Base-by-base conservation (phyloP, 176 grass and related monocot genomes). In the Eragrostis curvula region DNA sequence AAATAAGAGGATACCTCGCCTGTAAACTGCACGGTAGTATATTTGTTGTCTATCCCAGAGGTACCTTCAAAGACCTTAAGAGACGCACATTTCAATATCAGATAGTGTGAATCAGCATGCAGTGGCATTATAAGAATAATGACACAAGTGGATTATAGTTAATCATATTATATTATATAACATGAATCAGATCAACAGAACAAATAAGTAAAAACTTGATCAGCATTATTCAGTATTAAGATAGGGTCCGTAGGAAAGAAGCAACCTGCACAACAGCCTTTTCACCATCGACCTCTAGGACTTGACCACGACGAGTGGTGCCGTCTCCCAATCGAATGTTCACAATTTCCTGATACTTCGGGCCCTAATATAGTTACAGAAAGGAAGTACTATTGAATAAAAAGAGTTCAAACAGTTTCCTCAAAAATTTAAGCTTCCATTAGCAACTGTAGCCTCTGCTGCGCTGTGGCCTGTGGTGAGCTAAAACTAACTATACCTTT, bases 301-400 rank as follows among this genome's bases (percentile, higher is more conserved):
- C 96, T 86, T 99, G 96, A 84, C 96, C 96, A 92, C 93, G 96
- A 53, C 96, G 89, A 60, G 83, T 99, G 62, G 85, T 91, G 30
- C 96, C 96, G 92, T 99, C 96, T 90, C 96, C 96, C 44, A 99
- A 75, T 29, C 91, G 87, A 24, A 99, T 99, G 85, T 99, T 99
- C 59, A 99, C 96, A 94, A 99, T 99, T 83, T 99, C 96, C 81
- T 99, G 96, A 74, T 87, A 99, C 73, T 96, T 99, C 12, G 96
- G 96, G 44, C 96, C 96, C 96, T 99, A 79, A 70, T 51, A 51
- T 58, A 74, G 25, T 71, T 74, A 48, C 32, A 61, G 15, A 56
- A 24, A 46, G 18, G 10, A 74, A 67, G 9, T 8, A 11, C 20
- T 43, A 68, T 12, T 80, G 14, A 57, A 23, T 80, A 24, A 46